Conservation (phyloP, 352 stramenopile species). For the Aphanomyces stellatus region DNA sequence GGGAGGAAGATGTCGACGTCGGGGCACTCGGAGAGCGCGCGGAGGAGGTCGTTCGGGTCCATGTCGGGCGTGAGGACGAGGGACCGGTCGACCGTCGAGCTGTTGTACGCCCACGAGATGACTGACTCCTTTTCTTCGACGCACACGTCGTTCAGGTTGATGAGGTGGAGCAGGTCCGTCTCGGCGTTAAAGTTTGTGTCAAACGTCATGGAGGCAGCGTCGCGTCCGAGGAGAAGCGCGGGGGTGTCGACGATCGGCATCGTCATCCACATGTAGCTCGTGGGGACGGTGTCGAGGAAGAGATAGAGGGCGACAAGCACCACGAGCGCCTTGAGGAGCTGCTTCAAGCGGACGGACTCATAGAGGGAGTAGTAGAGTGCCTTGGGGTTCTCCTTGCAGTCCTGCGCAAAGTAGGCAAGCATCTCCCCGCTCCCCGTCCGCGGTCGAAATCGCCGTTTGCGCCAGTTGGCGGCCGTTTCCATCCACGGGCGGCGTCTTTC, state of each 20-base stretch:
- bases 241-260: background rate
- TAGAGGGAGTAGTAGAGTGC: background rate
- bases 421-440: background rate
- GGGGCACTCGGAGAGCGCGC: slow-evolving; percentile 36
- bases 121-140: slow-evolving; percentile 5
- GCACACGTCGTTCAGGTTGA: slow-evolving; percentile 10
- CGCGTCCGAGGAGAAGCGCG: background rate
- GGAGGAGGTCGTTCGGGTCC: slow-evolving; percentile 31
- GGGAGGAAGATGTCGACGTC: slow-evolving; percentile 63
- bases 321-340: slow-evolving; percentile 8
- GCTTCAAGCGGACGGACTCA: background rate
- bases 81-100: background rate
- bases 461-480: background rate
- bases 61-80: slow-evolving; percentile 1
- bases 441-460: background rate
- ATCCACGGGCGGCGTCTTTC: too few relatives aligned
- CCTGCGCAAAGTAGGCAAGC: background rate
- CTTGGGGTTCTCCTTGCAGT: slow-evolving; percentile 4
- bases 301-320: slow-evolving; percentile 23
- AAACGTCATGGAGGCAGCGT: background rate
- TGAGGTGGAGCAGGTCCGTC: background rate
- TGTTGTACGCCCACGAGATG: slow-evolving; percentile 11
- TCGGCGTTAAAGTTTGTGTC: background rate
- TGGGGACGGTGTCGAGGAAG: slow-evolving; percentile 14
- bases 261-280: background rate